These are phyloP conservation scores for Termitomyces sp. DNA, from an alignment of 768 basidiomycete genomes.

Conservation along the genomic window DNA sequence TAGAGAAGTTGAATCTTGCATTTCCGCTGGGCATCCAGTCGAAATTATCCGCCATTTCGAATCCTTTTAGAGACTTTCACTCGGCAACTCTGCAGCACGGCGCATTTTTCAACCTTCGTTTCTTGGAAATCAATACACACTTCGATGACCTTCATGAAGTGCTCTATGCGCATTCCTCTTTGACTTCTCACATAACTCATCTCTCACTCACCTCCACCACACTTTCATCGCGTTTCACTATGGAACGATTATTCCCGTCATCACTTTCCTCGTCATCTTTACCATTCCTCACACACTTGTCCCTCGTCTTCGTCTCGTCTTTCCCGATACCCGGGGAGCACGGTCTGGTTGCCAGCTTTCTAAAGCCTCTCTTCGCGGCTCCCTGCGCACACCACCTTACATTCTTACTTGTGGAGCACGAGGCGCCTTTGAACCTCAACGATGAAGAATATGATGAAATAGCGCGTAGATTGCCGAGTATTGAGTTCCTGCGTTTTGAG, in stretches of 20 bases:
- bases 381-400: background rate
- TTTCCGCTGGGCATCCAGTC: background rate
- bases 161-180: background rate
- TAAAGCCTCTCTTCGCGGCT: background rate
- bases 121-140: background rate
- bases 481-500: background rate
- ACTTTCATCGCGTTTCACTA: background rate
- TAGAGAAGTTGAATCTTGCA: background rate
- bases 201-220: background rate
- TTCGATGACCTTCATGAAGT: background rate
- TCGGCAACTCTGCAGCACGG: background rate
- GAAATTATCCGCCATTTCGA: too few species aligned
- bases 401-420: background rate
- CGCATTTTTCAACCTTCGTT: background rate
- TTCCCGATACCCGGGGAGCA: background rate
- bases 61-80: background rate
- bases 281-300: slow-evolving; percentile 1
- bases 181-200: slow-evolving; percentile 4
- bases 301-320: background rate
- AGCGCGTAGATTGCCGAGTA: background rate
- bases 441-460: slow-evolving; percentile 4
- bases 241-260: background rate
- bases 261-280: background rate
- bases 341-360: background rate
- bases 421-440: background rate